Evolutionary conservation across 768 basidiomycete species (phyloP), one percentile per base, ranked within the genome.

Genomic region (Cyclocybe cylindracea): DNA sequence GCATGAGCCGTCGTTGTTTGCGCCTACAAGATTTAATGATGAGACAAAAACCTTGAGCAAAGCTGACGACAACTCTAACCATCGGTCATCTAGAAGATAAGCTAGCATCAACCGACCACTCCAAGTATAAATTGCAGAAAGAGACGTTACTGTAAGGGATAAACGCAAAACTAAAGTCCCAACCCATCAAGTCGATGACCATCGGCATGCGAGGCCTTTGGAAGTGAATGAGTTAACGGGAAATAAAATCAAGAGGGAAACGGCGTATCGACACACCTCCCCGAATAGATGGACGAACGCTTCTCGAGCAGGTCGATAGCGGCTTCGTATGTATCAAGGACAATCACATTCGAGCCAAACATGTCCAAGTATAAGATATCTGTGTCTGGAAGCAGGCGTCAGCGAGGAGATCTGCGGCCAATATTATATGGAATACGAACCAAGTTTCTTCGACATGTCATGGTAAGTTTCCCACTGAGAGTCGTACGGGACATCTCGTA

Each of bases 281-380:
- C 55, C 2, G 62, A 63, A 39, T 61, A 61, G 36, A 57, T 61
- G 10, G 57, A 44, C 2, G 57, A 56, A 10, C 55, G 38, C 37
- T 53, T 55, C 4, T 58, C 59, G 29, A 63, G 39, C 10, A 61
- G 43, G 5, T 61, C 56, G 1, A 46, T 50, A 5, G 55, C 56
- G 6, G 53, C 50, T 34, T 57, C 53, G 7, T 44, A 14, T 7
- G 59, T 59, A 9, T 59, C 42, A 5, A 63, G 11, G 2, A 63
- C 39, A 10, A 63, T 24, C 24, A 24, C 24, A 5, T 24, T 5
- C 24, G 24, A 24, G 5, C 24, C 24, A 5, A 24, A 24, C 24
- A 24, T 24, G 24, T 24, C 5, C 24, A 24, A 24, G 24, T 24
- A 24, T 5, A 24, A 24, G 5, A 24, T 24, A 24, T 24, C 24